These are phyloP conservation scores for Glonium stellatum DNA, from an alignment of 495 filamentous ascomycete genomes.

Conservation along the genomic window DNA sequence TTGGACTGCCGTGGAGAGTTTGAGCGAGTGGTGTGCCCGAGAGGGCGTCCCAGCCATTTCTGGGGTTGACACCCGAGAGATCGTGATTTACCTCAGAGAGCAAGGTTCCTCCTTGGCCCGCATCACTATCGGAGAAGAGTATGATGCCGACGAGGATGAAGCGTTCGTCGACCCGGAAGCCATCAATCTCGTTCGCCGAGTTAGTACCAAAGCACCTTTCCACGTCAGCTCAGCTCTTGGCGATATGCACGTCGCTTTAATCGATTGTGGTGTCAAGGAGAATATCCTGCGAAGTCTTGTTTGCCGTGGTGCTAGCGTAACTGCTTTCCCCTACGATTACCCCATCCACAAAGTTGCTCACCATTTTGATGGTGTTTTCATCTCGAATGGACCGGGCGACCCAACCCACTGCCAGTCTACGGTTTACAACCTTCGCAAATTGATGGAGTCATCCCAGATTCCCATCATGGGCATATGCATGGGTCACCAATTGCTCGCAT, in stretches of 20 bases:
- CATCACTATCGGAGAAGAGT: conserved; percentile 95
- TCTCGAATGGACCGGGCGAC: conserved; percentile 95
- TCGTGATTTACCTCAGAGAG: conserved; percentile 92
- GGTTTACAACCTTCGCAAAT: conserved; percentile 75
- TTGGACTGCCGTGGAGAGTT: conserved; percentile 94
- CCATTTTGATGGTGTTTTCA: conserved; percentile 97
- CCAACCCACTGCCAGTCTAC: conserved; percentile 92
- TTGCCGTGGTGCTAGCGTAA: conserved; percentile 76
- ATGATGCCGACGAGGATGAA: conserved; percentile 97
- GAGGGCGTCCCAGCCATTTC: conserved; percentile 95
- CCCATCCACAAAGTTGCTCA: conserved; percentile 96
- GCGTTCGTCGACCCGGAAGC: conserved; percentile 89
- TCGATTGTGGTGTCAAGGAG: conserved; percentile 99
- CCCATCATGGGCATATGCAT: conserved; percentile 97
- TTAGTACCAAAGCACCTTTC: conserved; percentile 97
- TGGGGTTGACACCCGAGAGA: conserved; percentile 91
- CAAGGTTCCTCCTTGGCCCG: conserved; percentile 91
- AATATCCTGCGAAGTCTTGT: conserved; percentile 96
- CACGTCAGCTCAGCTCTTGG: conserved; percentile 75
- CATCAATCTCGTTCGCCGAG: conserved; percentile 90
- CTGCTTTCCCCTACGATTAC: conserved; percentile 91
- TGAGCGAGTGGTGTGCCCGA: conserved; percentile 88
- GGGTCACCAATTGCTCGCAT: conserved; percentile 78
- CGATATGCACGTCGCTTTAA: conserved; percentile 81
- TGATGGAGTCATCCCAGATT: conserved; percentile 84